Conservation (phyloP, 345 rosid species). For the Citrus reticulata region DNA sequence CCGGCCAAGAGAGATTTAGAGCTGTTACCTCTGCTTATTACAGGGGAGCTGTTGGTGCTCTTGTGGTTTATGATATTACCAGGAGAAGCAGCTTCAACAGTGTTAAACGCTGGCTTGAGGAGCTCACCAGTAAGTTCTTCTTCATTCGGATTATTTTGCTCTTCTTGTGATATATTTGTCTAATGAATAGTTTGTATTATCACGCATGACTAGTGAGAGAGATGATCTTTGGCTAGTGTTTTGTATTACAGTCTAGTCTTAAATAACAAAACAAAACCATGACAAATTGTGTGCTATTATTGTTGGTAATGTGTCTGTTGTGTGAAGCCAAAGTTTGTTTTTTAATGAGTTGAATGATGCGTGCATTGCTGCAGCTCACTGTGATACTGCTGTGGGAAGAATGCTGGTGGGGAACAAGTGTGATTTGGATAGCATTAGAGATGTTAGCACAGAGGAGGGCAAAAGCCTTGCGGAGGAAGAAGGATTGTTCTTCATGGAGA, state of each 20-base stretch:
- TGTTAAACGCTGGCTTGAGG: slow-evolving; percentile 87
- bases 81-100: slow-evolving; percentile 70
- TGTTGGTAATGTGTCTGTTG: too few relatives aligned
- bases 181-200: too few relatives aligned
- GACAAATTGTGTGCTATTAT: too few relatives aligned
- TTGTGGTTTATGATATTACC: slow-evolving; percentile 85
- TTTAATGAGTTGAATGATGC: too few relatives aligned
- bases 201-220: too few relatives aligned
- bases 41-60: slow-evolving; percentile 92
- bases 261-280: too few relatives aligned
- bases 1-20: slow-evolving; percentile 93
- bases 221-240: too few relatives aligned
- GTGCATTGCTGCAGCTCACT: slow-evolving; percentile 53
- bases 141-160: not conserved
- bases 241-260: too few relatives aligned
- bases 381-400: slow-evolving; percentile 65
- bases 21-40: slow-evolving; percentile 97
- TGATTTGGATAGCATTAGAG: slow-evolving; percentile 78
- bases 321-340: too few relatives aligned
- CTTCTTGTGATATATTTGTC: too few relatives aligned
- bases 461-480: slow-evolving; percentile 74
- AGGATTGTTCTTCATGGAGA: slow-evolving; percentile 90
- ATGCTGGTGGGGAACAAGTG: slow-evolving; percentile 97
- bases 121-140: slow-evolving; percentile 58
- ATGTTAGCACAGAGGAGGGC: slow-evolving; percentile 69